Evolutionary conservation across 805 yeast species (phyloP), one percentile per base, ranked within the genome.

Genomic region (Ogataea trehaloabstinens): DNA sequence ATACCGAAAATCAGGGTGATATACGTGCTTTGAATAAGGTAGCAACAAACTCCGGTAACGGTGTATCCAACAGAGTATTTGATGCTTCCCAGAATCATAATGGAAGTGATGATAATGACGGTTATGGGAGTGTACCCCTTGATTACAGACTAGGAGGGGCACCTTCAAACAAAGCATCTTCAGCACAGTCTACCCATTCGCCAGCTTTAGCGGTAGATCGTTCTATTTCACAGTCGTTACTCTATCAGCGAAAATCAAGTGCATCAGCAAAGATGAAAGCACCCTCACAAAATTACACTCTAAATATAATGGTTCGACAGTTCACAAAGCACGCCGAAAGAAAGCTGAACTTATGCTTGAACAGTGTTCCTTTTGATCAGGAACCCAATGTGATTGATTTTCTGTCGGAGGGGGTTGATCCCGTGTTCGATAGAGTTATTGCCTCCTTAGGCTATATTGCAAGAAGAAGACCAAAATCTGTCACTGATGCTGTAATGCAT

Each of bases 401-500:
- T 12, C 63, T 95, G 12, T 85, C 90, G 0, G 91, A 84, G 54
- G 97, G 97, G 1, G 80, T 77, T 1, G 98, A 93, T 54, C 81
- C 85, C 0, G 77, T 75, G 16, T 91, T 93, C 57, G 99, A 93
- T 61, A 78, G 85, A 52, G 85, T 89, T 37, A 77, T 95, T 16
- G 78, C 79, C 12, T 85, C 96, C 0, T 66, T 93, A 39, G 99
- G 99, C 6, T 86, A 86, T 58, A 86, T 93, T 27, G 95, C 99
- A 1, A 74, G 88, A 40, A 73, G 82, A 19, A 86, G 88, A 49
- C 97, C 98, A 0, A 90, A 88, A 55, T 95, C 96, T 0, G 96
- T 93, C 1, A 89, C 95, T 24, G 99, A 93, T 60, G 88, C 95
- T 5, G 95, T 93, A 43, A 90, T 93, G 98, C 90, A 86, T 58